These are phyloP conservation scores for Trametes cinnabarina DNA, from an alignment of 768 basidiomycete species.

Conservation along the genomic window DNA sequence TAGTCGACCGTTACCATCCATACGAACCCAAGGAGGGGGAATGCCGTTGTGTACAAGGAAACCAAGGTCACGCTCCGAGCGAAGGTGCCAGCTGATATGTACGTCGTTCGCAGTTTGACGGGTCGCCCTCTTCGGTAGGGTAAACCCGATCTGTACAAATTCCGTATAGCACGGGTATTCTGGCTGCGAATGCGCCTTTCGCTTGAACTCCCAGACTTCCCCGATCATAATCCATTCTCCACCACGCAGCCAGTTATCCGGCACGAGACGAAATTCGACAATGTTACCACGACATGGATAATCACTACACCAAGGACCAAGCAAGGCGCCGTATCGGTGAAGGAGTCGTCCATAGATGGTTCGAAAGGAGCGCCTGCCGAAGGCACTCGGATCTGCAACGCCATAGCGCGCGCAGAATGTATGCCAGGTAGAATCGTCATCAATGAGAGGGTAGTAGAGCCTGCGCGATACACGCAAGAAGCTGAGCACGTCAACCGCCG, in stretches of 20 bases:
- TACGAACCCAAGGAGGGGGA: constrained; percentile 3
- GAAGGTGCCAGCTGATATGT: constrained; percentile 14
- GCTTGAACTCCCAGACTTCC: constrained; percentile 23
- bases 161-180: constrained; percentile 7
- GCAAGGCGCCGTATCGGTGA: constrained; percentile 23
- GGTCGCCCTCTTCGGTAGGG: not conserved
- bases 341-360: constrained; percentile 21
- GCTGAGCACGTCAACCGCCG: constrained; percentile 17
- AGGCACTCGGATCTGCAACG: constrained; percentile 7
- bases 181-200: not conserved
- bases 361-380: constrained; percentile 13
- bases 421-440: constrained; percentile 21
- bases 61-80: constrained; percentile 10
- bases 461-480: constrained; percentile 6
- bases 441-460: constrained; percentile 14
- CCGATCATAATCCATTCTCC: constrained; percentile 20
- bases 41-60: constrained; percentile 6
- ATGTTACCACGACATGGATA: constrained; percentile 22
- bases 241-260: constrained; percentile 8
- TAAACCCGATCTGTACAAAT: constrained; percentile 18
- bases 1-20: constrained; percentile 1
- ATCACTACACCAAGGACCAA: constrained; percentile 28
- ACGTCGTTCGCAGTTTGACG: constrained; percentile 8
- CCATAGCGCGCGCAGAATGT: constrained; percentile 19
- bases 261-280: constrained; percentile 24